phyloP scores from a whole-genome alignment of 1,139 yeast genomes.

The Yamadazyma friedrichii region DNA sequence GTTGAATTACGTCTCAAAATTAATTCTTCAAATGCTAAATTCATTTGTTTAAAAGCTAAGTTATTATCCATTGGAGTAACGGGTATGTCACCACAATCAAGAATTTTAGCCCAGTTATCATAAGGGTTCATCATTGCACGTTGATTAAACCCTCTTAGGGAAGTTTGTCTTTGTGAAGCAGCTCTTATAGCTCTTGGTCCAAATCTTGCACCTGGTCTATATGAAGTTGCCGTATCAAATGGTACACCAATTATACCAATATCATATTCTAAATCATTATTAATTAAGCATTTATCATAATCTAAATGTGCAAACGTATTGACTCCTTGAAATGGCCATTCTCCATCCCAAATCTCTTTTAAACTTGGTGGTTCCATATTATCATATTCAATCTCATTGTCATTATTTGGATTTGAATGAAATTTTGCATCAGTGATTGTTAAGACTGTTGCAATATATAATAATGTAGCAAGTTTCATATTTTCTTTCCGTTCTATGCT shows the following conservation, averaged over 20 bases:
- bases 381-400: conserved; percentile 13
- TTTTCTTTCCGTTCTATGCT: background rate
- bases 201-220: conserved; percentile 75
- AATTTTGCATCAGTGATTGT: conserved; percentile 6
- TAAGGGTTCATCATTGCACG: conserved; percentile 68
- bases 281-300: conserved; percentile 53
- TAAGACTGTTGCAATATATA: background rate
- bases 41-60: conserved; percentile 71
- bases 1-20: conserved; percentile 30
- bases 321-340: conserved; percentile 70
- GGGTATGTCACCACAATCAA: conserved; percentile 84
- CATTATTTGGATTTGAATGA: conserved; percentile 11
- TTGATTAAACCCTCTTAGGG: conserved; percentile 65
- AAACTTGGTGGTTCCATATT: conserved; percentile 28
- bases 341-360: conserved; percentile 58
- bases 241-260: conserved; percentile 75
- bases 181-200: conserved; percentile 76
- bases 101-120: conserved; percentile 60
- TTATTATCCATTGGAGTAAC: conserved; percentile 74
- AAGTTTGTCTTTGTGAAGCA: conserved; percentile 71
- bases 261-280: conserved; percentile 51
- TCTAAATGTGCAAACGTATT: conserved; percentile 74
- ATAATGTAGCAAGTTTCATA: conserved; percentile 3
- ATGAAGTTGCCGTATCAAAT: conserved; percentile 73
- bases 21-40: conserved; percentile 61